A percentile compares a stretch with the other conserved stretches of the same genome.
phyloP scores from a whole-genome alignment of 2,329 filamentous ascomycete species.

The Venturia pyrina region DNA sequence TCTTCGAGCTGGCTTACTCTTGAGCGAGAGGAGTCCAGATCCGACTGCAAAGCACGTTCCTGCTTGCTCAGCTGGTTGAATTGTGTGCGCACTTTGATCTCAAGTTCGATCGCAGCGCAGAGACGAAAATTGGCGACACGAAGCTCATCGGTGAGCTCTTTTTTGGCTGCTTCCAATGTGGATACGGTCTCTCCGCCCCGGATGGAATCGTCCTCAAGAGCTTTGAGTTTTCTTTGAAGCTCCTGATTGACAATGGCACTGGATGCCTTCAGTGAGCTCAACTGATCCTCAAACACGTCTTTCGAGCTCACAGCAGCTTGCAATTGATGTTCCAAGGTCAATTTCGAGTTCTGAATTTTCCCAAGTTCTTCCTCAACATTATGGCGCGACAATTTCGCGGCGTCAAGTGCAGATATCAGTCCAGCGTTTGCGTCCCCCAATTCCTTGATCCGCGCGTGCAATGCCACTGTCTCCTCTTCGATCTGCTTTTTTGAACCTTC shows the following conservation, averaged over 20 bases:
- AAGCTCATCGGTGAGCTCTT: not conserved
- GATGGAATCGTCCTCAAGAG: not conserved
- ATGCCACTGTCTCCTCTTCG: not conserved
- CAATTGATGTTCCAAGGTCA: slow-evolving; percentile 7
- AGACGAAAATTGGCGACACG: slow-evolving; percentile 2
- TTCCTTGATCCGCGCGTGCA: not conserved
- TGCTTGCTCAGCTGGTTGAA: not conserved
- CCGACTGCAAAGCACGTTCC: not conserved
- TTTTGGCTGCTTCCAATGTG: not conserved
- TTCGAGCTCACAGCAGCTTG: not conserved
- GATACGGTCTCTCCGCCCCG: not conserved
- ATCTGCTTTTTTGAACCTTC: slow-evolving; percentile 6
- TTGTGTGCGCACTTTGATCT: not conserved
- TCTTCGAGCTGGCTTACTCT: not conserved
- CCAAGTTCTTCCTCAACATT: slow-evolving; percentile 5
- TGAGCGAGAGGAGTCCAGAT: not conserved
- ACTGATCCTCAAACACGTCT: not conserved
- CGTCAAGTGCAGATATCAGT: not conserved
- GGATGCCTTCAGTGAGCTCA: slow-evolving; percentile 3
- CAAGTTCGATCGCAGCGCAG: not conserved
- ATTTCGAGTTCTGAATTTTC: not conserved
- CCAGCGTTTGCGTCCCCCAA: slow-evolving; percentile 1
- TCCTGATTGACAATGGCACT: not conserved
- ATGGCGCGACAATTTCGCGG: not conserved
- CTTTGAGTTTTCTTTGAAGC: not conserved